These are phyloP conservation scores for Xenoacremonium recifei DNA, from an alignment of 2,329 filamentous ascomycete species.

Conservation along the genomic window DNA sequence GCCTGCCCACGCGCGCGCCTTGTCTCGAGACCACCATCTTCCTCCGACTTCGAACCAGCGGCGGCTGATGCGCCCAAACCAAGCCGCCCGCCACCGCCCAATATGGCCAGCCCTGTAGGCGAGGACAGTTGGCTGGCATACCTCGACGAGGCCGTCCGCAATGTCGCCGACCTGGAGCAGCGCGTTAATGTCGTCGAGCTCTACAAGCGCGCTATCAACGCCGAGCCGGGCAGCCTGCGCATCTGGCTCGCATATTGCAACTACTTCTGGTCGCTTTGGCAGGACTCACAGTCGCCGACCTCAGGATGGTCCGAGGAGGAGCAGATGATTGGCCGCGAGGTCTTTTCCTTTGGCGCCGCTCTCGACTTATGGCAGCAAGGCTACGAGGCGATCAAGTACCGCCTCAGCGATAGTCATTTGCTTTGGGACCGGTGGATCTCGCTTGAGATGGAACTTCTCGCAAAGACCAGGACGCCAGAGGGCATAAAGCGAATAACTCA, in stretches of 20 bases:
- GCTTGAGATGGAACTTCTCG: constrained; percentile 67
- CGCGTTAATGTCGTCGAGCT: constrained; percentile 70
- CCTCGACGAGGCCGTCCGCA: constrained; percentile 67
- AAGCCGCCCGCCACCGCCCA: constrained; percentile 20
- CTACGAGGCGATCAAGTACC: constrained; percentile 69
- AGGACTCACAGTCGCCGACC: constrained; percentile 57
- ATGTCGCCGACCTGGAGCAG: constrained; percentile 61
- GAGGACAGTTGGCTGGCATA: constrained; percentile 78
- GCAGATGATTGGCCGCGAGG: constrained; percentile 63
- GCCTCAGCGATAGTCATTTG: constrained; percentile 72
- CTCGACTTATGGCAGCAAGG: constrained; percentile 70
- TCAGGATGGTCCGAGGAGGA: constrained; percentile 65
- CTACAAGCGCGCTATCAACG: constrained; percentile 66
- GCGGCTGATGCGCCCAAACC: constrained; percentile 24
- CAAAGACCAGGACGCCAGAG: constrained; percentile 51
- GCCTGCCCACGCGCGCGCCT: not conserved
- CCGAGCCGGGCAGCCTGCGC: constrained; percentile 71
- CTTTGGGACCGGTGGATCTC: constrained; percentile 80
- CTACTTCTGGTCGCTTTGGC: constrained; percentile 71
- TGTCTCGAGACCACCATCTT: no score
- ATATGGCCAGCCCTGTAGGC: constrained; percentile 60
- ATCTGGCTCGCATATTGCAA: constrained; percentile 79
- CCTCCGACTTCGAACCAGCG: not conserved
- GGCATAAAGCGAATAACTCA: constrained; percentile 64
- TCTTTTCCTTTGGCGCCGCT: constrained; percentile 68